phyloP scores from a whole-genome alignment of 805 yeast genomes.

The Candida parachauliodes region DNA sequence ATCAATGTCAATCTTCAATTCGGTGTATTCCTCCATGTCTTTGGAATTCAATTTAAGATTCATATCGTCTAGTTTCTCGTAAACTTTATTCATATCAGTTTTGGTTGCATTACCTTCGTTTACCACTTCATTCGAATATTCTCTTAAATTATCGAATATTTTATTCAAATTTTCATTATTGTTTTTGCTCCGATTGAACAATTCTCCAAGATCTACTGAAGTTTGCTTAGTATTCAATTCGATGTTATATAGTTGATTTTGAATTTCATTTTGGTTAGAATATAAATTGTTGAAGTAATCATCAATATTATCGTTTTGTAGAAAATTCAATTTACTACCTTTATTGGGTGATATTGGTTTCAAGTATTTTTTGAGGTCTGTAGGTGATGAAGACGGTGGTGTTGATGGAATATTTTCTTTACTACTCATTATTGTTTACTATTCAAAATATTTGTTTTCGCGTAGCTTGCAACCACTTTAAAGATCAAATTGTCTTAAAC shows the following conservation, averaged over 20 bases:
- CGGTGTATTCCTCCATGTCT: slow-evolving; percentile 1
- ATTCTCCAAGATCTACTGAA: slow-evolving; percentile 31
- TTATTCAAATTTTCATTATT: slow-evolving; percentile 36
- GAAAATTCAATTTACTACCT: slow-evolving; percentile 20
- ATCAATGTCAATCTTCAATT: slow-evolving; percentile 3
- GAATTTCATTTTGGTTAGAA: slow-evolving; percentile 22
- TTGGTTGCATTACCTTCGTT: slow-evolving; percentile 36
- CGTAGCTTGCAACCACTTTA: too few relatives aligned
- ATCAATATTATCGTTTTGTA: slow-evolving; percentile 31
- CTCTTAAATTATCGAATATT: slow-evolving; percentile 30
- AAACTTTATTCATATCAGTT: slow-evolving; percentile 22
- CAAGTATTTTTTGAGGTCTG: slow-evolving; percentile 13
- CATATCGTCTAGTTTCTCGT: slow-evolving; percentile 15
- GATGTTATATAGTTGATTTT: slow-evolving; percentile 24
- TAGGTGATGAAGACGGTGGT: slow-evolving; percentile 8
- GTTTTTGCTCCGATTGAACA: slow-evolving; percentile 37
- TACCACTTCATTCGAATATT: slow-evolving; percentile 32
- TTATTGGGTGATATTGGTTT: slow-evolving; percentile 29
- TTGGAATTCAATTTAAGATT: background rate
- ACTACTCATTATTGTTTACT: slow-evolving; percentile 5
- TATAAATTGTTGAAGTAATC: slow-evolving; percentile 31
- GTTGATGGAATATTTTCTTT: slow-evolving; percentile 11
- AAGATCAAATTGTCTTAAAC: too few relatives aligned
- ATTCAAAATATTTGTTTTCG: too few relatives aligned
- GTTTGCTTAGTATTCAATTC: slow-evolving; percentile 35